A percentile compares a stretch with the other conserved stretches of the same genome.
phyloP scores from a whole-genome alignment of 768 basidiomycete species.

The Auricularia heimuer region DNA sequence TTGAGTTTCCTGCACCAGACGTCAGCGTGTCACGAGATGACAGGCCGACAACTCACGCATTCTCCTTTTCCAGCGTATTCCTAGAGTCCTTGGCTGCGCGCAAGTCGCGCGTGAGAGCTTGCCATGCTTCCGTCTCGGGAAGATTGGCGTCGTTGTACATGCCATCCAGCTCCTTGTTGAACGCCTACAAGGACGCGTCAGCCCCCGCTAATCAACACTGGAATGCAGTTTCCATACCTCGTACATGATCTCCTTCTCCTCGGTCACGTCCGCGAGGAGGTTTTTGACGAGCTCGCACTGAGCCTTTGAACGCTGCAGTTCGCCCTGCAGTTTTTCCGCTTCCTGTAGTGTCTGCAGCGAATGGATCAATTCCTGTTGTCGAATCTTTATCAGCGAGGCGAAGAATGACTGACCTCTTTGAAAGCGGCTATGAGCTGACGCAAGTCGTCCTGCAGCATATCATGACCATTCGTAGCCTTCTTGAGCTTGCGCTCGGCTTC shows the following conservation, averaged over 20 bases:
- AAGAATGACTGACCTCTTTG: constrained; percentile 40
- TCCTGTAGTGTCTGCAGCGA: constrained; percentile 45
- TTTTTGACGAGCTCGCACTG: constrained; percentile 75
- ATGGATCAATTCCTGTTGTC: not conserved
- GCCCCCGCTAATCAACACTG: not conserved
- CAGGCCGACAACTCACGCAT: constrained; percentile 45
- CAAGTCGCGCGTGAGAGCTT: constrained; percentile 65
- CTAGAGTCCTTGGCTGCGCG: constrained; percentile 63
- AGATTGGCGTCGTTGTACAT: constrained; percentile 83
- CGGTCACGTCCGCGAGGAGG: constrained; percentile 63
- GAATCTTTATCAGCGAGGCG: too few species aligned
- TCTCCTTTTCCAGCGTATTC: constrained; percentile 68
- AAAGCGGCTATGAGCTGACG: constrained; percentile 39
- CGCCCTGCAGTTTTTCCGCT: constrained; percentile 49
- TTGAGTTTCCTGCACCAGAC: not conserved
- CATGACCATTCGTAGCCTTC: constrained; percentile 44
- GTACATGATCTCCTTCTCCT: constrained; percentile 90
- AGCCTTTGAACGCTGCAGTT: constrained; percentile 58
- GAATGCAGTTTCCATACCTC: constrained; percentile 42
- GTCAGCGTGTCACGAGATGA: constrained; percentile 8
- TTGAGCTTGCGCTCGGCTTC: constrained; percentile 51
- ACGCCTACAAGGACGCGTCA: constrained; percentile 43
- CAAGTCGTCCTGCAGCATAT: constrained; percentile 43
- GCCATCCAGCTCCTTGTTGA: constrained; percentile 87
- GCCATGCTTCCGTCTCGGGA: constrained; percentile 76